A percentile compares a stretch with the other conserved stretches of the same genome.
Conservation (phyloP, 805 yeast genomes). For the Schizosaccharomyces osmophilus region DNA sequence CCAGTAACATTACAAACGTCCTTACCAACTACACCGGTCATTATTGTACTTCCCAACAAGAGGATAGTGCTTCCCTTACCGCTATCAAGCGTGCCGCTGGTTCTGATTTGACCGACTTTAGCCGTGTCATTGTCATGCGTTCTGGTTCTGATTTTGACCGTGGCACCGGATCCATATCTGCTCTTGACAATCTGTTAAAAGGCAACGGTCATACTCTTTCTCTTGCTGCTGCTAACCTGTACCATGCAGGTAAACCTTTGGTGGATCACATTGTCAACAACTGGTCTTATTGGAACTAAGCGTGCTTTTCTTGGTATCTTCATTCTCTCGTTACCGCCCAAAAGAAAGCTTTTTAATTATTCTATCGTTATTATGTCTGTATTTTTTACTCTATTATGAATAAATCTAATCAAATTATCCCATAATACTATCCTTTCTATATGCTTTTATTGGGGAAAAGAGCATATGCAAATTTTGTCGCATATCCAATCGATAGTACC, state of each 20-base stretch:
- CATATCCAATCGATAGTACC: too few relatives aligned
- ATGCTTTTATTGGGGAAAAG: too few relatives aligned
- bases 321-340: too few relatives aligned
- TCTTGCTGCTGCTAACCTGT: neutral
- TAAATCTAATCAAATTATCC: too few relatives aligned
- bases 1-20: slow-evolving; percentile 22
- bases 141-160: neutral
- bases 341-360: too few relatives aligned
- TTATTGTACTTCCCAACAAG: slow-evolving; percentile 41
- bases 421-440: too few relatives aligned
- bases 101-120: neutral
- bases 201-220: neutral
- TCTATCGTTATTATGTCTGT: too few relatives aligned
- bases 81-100: slow-evolving; percentile 29
- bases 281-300: neutral
- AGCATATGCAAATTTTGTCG: too few relatives aligned
- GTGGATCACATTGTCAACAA: neutral
- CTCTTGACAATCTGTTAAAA: neutral
- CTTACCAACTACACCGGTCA: slow-evolving; percentile 34
- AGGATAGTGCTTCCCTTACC: slow-evolving; percentile 42
- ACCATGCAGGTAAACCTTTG: neutral
- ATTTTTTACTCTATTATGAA: too few relatives aligned
- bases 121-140: neutral
- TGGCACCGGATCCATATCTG: neutral
- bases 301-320: too few relatives aligned